phyloP scores from a whole-genome alignment of 2,329 filamentous ascomycete genomes.

The Sporothrix globosa region DNA sequence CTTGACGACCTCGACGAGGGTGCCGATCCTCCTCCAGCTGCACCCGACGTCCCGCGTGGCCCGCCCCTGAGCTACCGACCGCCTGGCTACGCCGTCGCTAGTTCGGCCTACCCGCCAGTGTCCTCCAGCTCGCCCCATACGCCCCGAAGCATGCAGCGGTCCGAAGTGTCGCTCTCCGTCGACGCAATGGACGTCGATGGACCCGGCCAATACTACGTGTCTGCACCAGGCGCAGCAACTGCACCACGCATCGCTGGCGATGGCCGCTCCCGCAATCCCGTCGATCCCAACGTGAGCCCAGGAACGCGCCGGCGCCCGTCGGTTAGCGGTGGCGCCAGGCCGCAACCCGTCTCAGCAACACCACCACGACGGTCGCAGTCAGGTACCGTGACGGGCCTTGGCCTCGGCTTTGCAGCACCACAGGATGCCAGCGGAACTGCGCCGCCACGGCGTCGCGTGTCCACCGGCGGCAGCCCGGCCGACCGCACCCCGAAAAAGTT shows the following conservation, averaged over 20 bases:
- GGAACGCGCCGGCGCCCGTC: constrained; percentile 36
- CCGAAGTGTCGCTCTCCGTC: constrained; percentile 34
- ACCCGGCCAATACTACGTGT: constrained; percentile 44
- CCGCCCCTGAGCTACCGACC: constrained; percentile 62
- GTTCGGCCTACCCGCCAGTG: constrained; percentile 37
- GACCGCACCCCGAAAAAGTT: constrained; percentile 61
- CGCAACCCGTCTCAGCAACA: constrained; percentile 33
- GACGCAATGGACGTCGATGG: constrained; percentile 33
- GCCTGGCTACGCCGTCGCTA: constrained; percentile 43
- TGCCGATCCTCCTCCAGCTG: constrained; percentile 51
- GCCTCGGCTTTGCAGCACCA: background rate
- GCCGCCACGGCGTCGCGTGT: constrained; percentile 20
- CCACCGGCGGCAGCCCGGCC: constrained; percentile 38
- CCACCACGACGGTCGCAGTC: constrained; percentile 32
- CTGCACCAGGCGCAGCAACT: constrained; percentile 28
- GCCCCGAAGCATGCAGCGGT: constrained; percentile 32
- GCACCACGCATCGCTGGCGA: constrained; percentile 7
- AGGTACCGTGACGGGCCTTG: background rate
- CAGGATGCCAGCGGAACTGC: background rate
- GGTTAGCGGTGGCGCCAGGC: constrained; percentile 28
- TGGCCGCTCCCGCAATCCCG: constrained; percentile 28
- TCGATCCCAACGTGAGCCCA: constrained; percentile 40
- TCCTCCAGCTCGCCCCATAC: constrained; percentile 12
- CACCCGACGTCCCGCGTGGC: constrained; percentile 63
- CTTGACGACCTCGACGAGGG: constrained; percentile 1